These are phyloP conservation scores for Oryza glaberrima DNA, from an alignment of 176 grass and related monocot genomes.

Conservation along the genomic window DNA sequence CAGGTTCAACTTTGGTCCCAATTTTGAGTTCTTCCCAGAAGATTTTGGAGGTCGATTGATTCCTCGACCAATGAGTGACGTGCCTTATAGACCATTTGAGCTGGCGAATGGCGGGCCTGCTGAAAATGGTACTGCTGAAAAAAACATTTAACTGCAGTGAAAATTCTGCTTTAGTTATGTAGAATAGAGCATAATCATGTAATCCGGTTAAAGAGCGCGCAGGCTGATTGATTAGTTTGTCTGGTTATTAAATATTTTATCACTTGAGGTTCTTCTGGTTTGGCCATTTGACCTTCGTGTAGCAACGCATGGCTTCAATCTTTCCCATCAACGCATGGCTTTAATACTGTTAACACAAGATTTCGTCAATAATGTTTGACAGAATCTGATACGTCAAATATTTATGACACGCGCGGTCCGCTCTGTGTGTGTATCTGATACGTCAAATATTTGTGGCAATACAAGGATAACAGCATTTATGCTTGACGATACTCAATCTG, in stretches of 20 bases:
- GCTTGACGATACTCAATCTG: too few species aligned
- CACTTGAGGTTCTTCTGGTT: not conserved
- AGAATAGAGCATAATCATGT: not conserved
- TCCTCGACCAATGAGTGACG: slow-evolving; percentile 72
- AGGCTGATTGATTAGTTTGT: not conserved
- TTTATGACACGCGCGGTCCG: too few species aligned
- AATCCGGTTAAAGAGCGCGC: not conserved
- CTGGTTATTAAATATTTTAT: not conserved
- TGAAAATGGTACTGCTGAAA: slow-evolving; percentile 76
- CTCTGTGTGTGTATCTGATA: too few species aligned
- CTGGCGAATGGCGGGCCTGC: slow-evolving; percentile 57
- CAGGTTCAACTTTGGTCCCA: slow-evolving; percentile 86
- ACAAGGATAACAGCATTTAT: too few species aligned
- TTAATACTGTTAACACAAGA: too few species aligned
- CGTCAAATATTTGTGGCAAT: too few species aligned
- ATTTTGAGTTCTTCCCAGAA: slow-evolving; percentile 74
- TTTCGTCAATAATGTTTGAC: too few species aligned
- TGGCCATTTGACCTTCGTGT: not conserved
- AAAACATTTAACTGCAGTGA: slow-evolving; percentile 57
- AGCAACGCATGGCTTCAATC: too few species aligned
- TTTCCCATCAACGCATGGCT: too few species aligned
- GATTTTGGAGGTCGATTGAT: slow-evolving; percentile 62
- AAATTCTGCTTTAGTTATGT: slow-evolving; percentile 19
- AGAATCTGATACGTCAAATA: too few species aligned
- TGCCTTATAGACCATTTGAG: slow-evolving; percentile 62